A percentile compares a stretch with the other conserved stretches of the same genome.
Evolutionary conservation across 78 protist genomes (phyloP).

Genomic region (Paulinella micropora): DNA sequence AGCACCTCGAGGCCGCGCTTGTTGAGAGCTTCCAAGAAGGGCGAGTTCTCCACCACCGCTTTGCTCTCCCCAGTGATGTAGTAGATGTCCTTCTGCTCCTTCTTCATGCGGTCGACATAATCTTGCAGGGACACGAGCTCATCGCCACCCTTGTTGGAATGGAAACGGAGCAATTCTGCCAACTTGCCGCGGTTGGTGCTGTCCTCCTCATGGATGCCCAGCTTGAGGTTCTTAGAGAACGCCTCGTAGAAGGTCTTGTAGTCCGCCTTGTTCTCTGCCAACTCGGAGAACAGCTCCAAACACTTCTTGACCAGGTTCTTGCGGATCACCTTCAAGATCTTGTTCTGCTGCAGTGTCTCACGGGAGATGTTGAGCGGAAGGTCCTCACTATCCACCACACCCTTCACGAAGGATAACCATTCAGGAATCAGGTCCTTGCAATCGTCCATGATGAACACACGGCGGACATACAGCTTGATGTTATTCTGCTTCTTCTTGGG

Average conservation of each 20-base stretch:
- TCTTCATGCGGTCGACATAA: slow-evolving; percentile 94
- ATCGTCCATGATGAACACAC: slow-evolving; percentile 99
- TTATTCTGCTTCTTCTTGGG: slow-evolving; percentile 84
- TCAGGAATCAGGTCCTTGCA: slow-evolving; percentile 96
- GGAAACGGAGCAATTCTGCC: slow-evolving; percentile 88
- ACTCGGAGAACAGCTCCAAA: slow-evolving; percentile 87
- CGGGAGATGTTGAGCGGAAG: slow-evolving; percentile 99
- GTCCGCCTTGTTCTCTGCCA: slow-evolving; percentile 90
- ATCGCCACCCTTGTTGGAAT: slow-evolving; percentile 67
- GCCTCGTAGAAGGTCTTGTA: slow-evolving; percentile 94
- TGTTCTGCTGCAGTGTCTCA: slow-evolving; percentile 97
- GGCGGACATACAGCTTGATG: slow-evolving; percentile 97
- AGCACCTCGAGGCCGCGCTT: slow-evolving; percentile 66
- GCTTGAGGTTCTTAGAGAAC: slow-evolving; percentile 92
- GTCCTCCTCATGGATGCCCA: slow-evolving; percentile 99
- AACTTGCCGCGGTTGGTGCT: slow-evolving; percentile 79
- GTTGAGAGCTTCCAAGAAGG: slow-evolving; percentile 64
- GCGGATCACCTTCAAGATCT: slow-evolving; percentile 92
- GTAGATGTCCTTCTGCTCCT: slow-evolving; percentile 93
- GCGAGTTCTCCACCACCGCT: slow-evolving; percentile 59
- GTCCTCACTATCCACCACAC: slow-evolving; percentile 98
- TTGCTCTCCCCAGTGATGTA: slow-evolving; percentile 97
- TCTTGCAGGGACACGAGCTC: slow-evolving; percentile 85
- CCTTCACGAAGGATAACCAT: slow-evolving; percentile 89
- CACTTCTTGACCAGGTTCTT: slow-evolving; percentile 94